Evolutionary conservation across 2,329 filamentous ascomycete species (phyloP), one percentile per base, ranked within the genome.

Genomic region (Phaeosphaeriaceae sp.): DNA sequence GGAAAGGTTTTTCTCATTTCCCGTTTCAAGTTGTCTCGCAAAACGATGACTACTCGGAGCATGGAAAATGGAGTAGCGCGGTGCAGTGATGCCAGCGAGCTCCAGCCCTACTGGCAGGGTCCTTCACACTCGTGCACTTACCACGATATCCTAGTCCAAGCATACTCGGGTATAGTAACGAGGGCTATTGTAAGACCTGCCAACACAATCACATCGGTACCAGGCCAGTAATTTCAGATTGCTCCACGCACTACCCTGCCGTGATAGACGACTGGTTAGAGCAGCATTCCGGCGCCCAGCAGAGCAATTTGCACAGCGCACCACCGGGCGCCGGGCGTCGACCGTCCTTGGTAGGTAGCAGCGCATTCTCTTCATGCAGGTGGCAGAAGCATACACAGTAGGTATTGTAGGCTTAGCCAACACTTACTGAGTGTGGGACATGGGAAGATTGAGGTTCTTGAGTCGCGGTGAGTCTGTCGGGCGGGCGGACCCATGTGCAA

Each of bases 401-500:
- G 26, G 23, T 23, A 18, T 42, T 20, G 28, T 26, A 21, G n/a
- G n/a, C 11, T 7, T 26, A 11, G 23, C 23, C 23, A 8, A 26
- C 23, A 26, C 3, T 11, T 11, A 28, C 36, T 32, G 32, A n/a
- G 38, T 42, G 21, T 16, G 16, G 9, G 38, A 18, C 21, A 9
- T 21, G 9, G 30, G 42, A 45, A 21, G 20, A 36, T 53, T 20
- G 38, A 43, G 21, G 32, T 37, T 48, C 17, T 43, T 54, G 38
- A 52, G 53, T 54, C 61, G 47, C 59, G 62, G 64, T 66, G 62
- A 63, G 56, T 43, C 42, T 58, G 45, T 41, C 51, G 46, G 45
- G 52, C 54, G 42, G 50, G 41, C 50, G 41, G 49, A 52, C 43
- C 58, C 56, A 57, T 50, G 49, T 50, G 41, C 46, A 21, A 51